Evolutionary conservation across 2,329 filamentous ascomycete species (phyloP).

Genomic region (Claviceps monticola): DNA sequence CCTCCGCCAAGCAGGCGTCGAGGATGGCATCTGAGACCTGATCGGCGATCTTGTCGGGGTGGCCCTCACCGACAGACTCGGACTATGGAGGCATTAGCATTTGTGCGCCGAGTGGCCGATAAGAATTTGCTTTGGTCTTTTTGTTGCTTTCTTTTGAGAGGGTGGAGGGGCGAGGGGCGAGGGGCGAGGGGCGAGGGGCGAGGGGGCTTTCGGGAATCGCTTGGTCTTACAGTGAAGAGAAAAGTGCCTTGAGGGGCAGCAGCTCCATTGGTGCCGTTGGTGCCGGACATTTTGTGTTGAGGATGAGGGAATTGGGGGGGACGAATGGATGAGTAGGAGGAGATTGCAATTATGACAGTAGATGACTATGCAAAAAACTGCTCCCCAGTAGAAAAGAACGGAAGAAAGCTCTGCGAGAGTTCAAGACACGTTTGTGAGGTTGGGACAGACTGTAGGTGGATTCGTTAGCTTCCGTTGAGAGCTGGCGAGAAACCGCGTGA

Average conservation of each 20-base stretch:
- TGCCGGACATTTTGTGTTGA: conserved; percentile 32
- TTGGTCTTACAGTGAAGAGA: conserved; percentile 57
- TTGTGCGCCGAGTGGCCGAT: neutral
- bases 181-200: neutral
- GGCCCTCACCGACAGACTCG: conserved; percentile 79
- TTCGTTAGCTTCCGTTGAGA: neutral
- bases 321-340: neutral
- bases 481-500: no score
- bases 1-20: conserved; percentile 89
- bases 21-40: conserved; percentile 98
- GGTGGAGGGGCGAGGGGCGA: neutral
- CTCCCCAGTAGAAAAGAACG: neutral
- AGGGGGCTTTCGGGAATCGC: neutral
- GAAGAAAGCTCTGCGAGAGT: neutral
- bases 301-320: conserved; percentile 6
- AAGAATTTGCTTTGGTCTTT: neutral
- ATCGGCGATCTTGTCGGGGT: conserved; percentile 95
- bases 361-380: neutral
- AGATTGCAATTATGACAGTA: neutral
- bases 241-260: conserved; percentile 48
- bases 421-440: neutral
- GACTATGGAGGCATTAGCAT: conserved; percentile 36
- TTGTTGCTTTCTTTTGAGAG: neutral
- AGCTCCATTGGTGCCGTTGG: conserved; percentile 34
- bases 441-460: neutral